Evolutionary conservation across 169 alveolate genomes (phyloP), one percentile per base, ranked within the genome.

Genomic region (Miamiensis avidus): DNA sequence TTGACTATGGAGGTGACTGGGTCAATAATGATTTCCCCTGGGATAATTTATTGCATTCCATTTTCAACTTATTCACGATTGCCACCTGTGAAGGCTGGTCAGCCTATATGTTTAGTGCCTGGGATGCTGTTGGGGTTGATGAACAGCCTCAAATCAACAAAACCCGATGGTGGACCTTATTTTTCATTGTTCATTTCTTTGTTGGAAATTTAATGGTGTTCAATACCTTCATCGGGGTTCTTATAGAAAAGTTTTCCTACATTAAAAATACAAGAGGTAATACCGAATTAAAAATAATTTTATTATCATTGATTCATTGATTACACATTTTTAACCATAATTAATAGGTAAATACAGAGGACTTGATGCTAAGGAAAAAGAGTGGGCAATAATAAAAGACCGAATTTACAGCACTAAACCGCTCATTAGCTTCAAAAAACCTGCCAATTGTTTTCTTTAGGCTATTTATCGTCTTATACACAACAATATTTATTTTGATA

Each of bases 61-160:
- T 86, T n/a, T 81, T 74, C 75, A 64, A 65, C 1, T 27, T 86
- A 49, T 86, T 81, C 81, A 32, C 73, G 29, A 74, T 86, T 25
- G 86, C 90, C 0, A 81, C 90, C 25, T 75, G 87, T 73, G 90
- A 86, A 81, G 90, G 81, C 27, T 86, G 90, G 90, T 49, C 75
- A 33, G 69, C 69, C 26, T 86, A 79, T 29, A 34, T 77, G 30
- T 25, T 29, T 0, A 29, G 75, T 28, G 90, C 90, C 34, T 81
- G 78, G 74, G 74, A 73, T 64, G 84, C 90, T 27, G 31, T 65
- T n/a, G 87, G 84, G n/a, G 25, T 75, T 0, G 75, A 75, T 69
- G 31, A 74, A 0, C 26, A 64, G 49, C 90, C 90, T 6, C 31
- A 30, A 27, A 31, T 32, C n/a, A 49, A 65, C 15, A 65, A 74